A percentile compares a stretch with the other conserved stretches of the same genome.
phyloP scores from a whole-genome alignment of 768 basidiomycete species.

The Neoboletus subvelutipes region DNA sequence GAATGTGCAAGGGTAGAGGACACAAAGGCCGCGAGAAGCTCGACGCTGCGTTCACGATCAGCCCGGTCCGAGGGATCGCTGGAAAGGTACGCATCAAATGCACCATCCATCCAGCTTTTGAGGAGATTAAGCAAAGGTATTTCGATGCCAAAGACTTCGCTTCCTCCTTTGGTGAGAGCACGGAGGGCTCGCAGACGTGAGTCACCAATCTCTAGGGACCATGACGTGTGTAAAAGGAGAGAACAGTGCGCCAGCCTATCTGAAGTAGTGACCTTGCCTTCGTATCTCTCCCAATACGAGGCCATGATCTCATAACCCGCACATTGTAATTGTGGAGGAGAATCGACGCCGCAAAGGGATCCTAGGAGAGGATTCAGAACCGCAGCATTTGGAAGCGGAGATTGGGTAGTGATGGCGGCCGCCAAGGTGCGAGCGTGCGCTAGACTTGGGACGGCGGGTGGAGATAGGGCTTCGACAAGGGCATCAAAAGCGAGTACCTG shows the following conservation, averaged over 20 bases:
- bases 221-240: conserved; percentile 53
- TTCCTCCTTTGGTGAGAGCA: conserved; percentile 60
- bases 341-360: conserved; percentile 53
- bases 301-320: conserved; percentile 72
- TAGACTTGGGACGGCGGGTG: conserved; percentile 65
- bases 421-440: conserved; percentile 62
- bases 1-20: conserved; percentile 47
- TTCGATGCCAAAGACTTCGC: conserved; percentile 66
- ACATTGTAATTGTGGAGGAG: conserved; percentile 58
- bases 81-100: conserved; percentile 51
- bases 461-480: conserved; percentile 44
- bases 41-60: conserved; percentile 66
- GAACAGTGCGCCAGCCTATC: conserved; percentile 66
- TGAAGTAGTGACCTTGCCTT: conserved; percentile 46
- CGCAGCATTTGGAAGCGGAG: conserved; percentile 55
- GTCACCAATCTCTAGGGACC: conserved; percentile 73
- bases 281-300: conserved; percentile 64
- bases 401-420: conserved; percentile 44
- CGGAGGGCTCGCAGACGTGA: conserved; percentile 64
- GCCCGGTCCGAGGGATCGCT: conserved; percentile 40
- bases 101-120: conserved; percentile 64
- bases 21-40: conserved; percentile 59
- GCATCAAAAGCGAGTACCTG: conserved; percentile 40
- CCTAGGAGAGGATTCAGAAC: conserved; percentile 59
- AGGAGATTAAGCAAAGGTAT: conserved; percentile 52